Evolutionary conservation across 2,329 filamentous ascomycete genomes (phyloP).

Genomic region (Clonostachys chloroleuca): DNA sequence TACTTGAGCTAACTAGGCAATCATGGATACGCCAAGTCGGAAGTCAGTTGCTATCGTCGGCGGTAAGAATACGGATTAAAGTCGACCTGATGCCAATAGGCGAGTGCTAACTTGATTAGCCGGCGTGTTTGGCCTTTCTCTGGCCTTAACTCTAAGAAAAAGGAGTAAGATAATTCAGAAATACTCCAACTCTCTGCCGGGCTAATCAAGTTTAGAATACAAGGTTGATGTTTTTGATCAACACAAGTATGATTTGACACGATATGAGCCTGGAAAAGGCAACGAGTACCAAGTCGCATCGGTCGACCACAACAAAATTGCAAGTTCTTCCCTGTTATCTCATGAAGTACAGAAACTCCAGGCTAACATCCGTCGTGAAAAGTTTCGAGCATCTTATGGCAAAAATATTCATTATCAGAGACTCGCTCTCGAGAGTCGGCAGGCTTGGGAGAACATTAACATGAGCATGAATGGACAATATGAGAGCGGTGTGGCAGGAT

Average conservation of each 20-base stretch:
- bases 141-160: neutral
- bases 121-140: neutral
- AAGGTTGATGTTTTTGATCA: constrained; percentile 12
- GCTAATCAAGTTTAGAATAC: constrained; percentile 1
- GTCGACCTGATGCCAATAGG: neutral
- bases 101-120: neutral
- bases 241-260: constrained; percentile 10
- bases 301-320: constrained; percentile 17
- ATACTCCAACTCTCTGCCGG: neutral
- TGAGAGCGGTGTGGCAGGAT: too few relatives aligned
- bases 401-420: constrained; percentile 14
- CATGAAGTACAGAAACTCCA: neutral
- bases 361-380: neutral
- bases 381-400: constrained; percentile 16
- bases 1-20: too few relatives aligned
- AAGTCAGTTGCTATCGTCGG: neutral
- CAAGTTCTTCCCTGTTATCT: neutral
- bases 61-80: neutral
- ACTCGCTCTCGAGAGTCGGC: constrained; percentile 13
- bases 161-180: neutral
- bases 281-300: constrained; percentile 11
- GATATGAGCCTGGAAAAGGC: constrained; percentile 8
- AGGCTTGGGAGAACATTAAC: constrained; percentile 9
- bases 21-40: too few relatives aligned
- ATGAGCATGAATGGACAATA: too few relatives aligned